Evolutionary conservation across 192 early-diverging fungal species (phyloP), one percentile per base, ranked within the genome.

Genomic region (Jimgerdemannia flammicorona): DNA sequence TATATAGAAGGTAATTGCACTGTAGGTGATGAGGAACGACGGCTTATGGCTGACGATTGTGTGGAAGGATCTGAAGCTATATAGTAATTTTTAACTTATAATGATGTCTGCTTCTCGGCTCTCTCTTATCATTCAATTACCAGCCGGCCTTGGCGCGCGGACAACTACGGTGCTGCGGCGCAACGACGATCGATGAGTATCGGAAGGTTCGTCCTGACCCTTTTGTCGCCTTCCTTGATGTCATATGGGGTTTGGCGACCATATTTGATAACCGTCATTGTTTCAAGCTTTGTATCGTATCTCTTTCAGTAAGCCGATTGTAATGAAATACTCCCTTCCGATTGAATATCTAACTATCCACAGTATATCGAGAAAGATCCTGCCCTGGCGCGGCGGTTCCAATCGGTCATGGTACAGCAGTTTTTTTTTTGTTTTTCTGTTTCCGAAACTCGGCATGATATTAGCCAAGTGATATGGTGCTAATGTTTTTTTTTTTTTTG

Each of bases 111-210:
- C 29, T 29, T 29, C 29, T 29, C 29, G 29, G 29, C 29, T 29
- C 29, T 29, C 29, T 29, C 29, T 29, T 29, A 29, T 29, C 29
- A 29, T 29, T 29, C 29, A 29, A 29, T 29, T 29, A 69, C 8
- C 40, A 84, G 85, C 93, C 93, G 3, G 91, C 91, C 18, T 81
- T 95, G 63, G 91, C 93, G 14, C 84, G 93, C 64, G 93, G 93
- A 39, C 82, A 83, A 18, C 74, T 95, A 41, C 89, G 88, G 70
- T 95, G 93, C 70, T 86, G 88, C 49, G 93, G 93, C 64, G 93
- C 93, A 0, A 95, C 93, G 3, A 95, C 93, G 1, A 83, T 91
- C 49, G 93, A 95, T 69, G 93, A 95, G 73, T 95, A 93, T 79
- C 80, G 92, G 20, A 90, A 91, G 77, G 77, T 78, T 69, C 42